Evolutionary conservation across 345 rosid genomes (phyloP), one percentile per base, ranked within the genome.

Genomic region (Litchi chinensis): DNA sequence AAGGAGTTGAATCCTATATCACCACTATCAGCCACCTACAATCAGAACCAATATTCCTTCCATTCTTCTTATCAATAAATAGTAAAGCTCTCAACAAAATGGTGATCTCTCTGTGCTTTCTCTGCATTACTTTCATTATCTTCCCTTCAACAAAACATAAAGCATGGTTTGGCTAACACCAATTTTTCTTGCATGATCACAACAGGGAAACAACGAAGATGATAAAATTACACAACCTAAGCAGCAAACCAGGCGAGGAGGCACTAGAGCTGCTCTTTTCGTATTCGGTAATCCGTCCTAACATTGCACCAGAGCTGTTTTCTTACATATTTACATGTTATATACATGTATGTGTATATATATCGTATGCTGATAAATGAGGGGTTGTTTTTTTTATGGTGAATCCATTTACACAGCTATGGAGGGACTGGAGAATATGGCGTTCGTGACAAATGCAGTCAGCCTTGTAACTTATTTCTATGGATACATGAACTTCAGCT

Each of bases 401-500:
- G 28, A 26, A 26, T 26, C 28, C 32, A 19, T 56, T 40, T 1
- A 16, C 74, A 86, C 88, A 91, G 94, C 86, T 4, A 82, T 43
- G 81, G 89, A 82, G 74, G 90, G 85, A 7, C 86, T 88, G 39
- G 95, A 91, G 81, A 91, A 81, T 73, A 87, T 89, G 95, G 91
- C 90, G 10, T 91, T 87, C 76, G 26, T 89, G 13, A 46, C 90
- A 7, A 86, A 74, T 59, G 86, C 86, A 0, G 78, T 87, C 65
- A 90, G 93, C 83, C 82, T 90, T 13, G 86, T 90, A 63, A 86
- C 86, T 1, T 90, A 90, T 65, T 90, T 91, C 77, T 81, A 78
- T 12, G 90, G 91, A 5, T 83, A 85, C 79, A 91, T 91, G 95
- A 87, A 88, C 87, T 90, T 91, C 80, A 83, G 89, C 88, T 62